Conservation (phyloP, 495 filamentous ascomycete species). For the Apodospora peruviana region DNA sequence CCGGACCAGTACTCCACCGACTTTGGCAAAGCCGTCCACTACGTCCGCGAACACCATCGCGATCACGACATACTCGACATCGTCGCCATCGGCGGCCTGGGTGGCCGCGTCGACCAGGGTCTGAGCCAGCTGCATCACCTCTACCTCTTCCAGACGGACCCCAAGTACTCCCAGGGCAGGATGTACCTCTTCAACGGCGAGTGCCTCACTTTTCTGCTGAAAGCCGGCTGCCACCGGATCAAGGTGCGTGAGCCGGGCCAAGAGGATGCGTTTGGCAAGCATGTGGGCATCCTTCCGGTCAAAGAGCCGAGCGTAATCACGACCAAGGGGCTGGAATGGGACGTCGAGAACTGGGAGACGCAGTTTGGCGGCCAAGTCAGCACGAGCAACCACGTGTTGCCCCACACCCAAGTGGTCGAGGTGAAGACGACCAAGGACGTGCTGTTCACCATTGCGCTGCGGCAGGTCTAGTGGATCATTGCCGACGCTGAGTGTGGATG, state of each 20-base stretch:
- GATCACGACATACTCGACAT: constrained; percentile 37
- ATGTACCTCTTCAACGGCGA: constrained; percentile 72
- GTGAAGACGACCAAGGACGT: constrained; percentile 62
- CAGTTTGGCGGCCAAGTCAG: constrained; percentile 79
- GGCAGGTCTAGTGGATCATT: constrained; percentile 9
- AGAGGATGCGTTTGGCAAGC: constrained; percentile 47
- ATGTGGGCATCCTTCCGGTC: constrained; percentile 82
- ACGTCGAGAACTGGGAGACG: constrained; percentile 74
- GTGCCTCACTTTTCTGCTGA: constrained; percentile 75
- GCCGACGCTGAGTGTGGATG: too few species aligned
- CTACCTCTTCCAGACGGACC: constrained; percentile 50
- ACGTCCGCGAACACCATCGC: constrained; percentile 25
- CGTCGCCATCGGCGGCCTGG: constrained; percentile 74
- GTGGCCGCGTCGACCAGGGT: constrained; percentile 87
- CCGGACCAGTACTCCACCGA: constrained; percentile 78
- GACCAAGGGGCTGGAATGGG: constrained; percentile 82
- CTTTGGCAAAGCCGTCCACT: constrained; percentile 57
- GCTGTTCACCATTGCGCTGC: constrained; percentile 79
- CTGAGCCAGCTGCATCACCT: constrained; percentile 81
- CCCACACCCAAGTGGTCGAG: constrained; percentile 44
- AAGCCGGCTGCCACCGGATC: constrained; percentile 61
- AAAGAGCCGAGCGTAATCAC: constrained; percentile 66
- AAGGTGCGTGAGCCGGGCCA: constrained; percentile 41
- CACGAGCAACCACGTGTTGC: constrained; percentile 83
- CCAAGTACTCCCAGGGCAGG: constrained; percentile 36